Percentiles rank a stretch among this genome's conserved stretches.
Conservation (phyloP, 306 rosid genomes). For the Cucurbita argyrosperma region DNA sequence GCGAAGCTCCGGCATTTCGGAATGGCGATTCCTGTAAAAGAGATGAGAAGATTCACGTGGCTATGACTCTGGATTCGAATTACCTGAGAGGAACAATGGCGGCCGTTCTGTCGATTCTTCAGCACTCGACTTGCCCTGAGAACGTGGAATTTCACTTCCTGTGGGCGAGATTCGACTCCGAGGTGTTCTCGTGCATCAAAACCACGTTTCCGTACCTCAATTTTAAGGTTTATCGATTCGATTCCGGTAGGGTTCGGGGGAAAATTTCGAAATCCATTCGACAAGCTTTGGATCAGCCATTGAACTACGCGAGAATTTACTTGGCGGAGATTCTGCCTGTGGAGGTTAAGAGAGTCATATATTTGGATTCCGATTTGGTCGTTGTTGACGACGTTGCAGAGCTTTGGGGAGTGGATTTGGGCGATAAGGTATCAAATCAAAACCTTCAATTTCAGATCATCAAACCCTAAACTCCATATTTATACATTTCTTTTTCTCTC, state of each 20-base stretch:
- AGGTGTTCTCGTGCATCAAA: slow-evolving; percentile 45
- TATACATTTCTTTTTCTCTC: neutral
- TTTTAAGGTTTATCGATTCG: slow-evolving; percentile 49
- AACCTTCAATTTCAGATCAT: neutral
- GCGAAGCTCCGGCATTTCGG: slow-evolving; percentile 62
- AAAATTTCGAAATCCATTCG: slow-evolving; percentile 70
- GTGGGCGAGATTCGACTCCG: slow-evolving; percentile 48
- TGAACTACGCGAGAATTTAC: slow-evolving; percentile 72
- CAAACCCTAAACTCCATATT: neutral
- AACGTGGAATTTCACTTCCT: slow-evolving; percentile 61
- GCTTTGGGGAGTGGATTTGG: slow-evolving; percentile 66
- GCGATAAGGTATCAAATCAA: slow-evolving; percentile 28
- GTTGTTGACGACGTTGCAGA: slow-evolving; percentile 62
- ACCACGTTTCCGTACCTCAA: slow-evolving; percentile 70
- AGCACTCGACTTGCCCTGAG: slow-evolving; percentile 68
- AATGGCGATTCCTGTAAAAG: slow-evolving; percentile 37
- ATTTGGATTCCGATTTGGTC: slow-evolving; percentile 67
- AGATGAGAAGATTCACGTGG: slow-evolving; percentile 40
- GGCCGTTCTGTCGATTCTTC: slow-evolving; percentile 60
- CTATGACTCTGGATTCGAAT: slow-evolving; percentile 78
- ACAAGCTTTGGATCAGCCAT: slow-evolving; percentile 70
- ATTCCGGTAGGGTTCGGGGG: slow-evolving; percentile 45
- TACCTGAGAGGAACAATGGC: slow-evolving; percentile 77
- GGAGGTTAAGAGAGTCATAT: slow-evolving; percentile 49
- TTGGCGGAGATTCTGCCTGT: slow-evolving; percentile 48